Conservation (phyloP, 441 rosid genomes). For the Erysimum cheiri region DNA sequence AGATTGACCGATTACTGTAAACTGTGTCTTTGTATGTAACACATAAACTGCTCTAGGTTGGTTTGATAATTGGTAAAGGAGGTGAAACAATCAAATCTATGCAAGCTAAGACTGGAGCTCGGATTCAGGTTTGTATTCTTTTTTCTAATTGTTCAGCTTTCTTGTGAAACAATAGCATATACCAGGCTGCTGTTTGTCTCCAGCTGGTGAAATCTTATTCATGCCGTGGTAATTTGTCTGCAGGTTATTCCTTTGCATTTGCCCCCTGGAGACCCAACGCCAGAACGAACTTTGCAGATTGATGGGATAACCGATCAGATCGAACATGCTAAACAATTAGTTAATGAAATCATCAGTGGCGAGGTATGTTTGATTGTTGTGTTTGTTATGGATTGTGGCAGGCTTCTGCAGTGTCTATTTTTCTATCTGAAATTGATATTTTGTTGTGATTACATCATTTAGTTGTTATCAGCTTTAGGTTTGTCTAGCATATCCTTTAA, state of each 20-base stretch:
- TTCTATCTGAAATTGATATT: slow-evolving; percentile 25
- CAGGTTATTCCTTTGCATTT: slow-evolving; percentile 96
- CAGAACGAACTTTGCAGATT: slow-evolving; percentile 81
- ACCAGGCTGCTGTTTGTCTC: background rate
- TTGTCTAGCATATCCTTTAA: slow-evolving; percentile 8
- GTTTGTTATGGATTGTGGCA: slow-evolving; percentile 34
- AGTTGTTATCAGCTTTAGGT: slow-evolving; percentile 16
- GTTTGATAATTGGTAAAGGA: slow-evolving; percentile 97
- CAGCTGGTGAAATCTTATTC: background rate
- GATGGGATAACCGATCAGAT: slow-evolving; percentile 96
- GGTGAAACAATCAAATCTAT: slow-evolving; percentile 96
- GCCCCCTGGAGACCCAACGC: slow-evolving; percentile 88
- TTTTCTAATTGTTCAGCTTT: background rate
- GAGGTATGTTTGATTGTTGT: slow-evolving; percentile 79
- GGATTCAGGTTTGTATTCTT: slow-evolving; percentile 73
- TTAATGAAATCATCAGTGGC: slow-evolving; percentile 84
- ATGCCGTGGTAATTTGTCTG: slow-evolving; percentile 1
- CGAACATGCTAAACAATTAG: slow-evolving; percentile 89
- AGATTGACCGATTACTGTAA: slow-evolving; percentile 11
- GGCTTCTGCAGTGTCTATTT: slow-evolving; percentile 36
- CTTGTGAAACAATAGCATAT: background rate
- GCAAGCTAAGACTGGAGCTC: slow-evolving; percentile 93
- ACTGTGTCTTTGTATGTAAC: slow-evolving; percentile 37
- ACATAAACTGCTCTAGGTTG: slow-evolving; percentile 69
- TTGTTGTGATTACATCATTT: slow-evolving; percentile 26